Base-by-base conservation (phyloP, 2,329 filamentous ascomycete species). In the Basipetospora sp. region DNA sequence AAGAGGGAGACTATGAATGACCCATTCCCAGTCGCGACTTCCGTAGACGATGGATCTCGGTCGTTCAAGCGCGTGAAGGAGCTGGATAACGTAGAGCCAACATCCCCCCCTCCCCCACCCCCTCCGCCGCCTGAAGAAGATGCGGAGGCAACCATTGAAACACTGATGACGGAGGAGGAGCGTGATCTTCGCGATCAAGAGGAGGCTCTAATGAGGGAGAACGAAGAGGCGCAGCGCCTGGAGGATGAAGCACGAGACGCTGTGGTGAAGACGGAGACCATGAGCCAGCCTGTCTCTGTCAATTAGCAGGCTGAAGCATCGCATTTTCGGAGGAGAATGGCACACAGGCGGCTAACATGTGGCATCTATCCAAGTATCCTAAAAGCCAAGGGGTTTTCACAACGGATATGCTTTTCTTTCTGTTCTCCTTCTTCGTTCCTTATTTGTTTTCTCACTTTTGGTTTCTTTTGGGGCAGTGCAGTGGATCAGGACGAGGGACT, bases 1-100 rank as follows among this genome's bases (percentile, higher is more conserved):
- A 85, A 84, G 54, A 68, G 77, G 34, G 61, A 64, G 8, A 63
- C 64, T 4, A 61, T 60, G n/a, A 50, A 51, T 22, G 54, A 48
- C 1, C n/a, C n/a, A n/a, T n/a, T n/a, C n/a, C 53, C 46, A 16
- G 25, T 31, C 15, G 32, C 31, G 32, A 33, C 38, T 19, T 20
- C 33, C 14, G 35, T 35, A 22, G 39, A 35, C 5, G 34, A 40
- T 5, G 16, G 20, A 15, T 25, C 33, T 22, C 38, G 17, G 8
- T 10, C 27, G 53, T 66, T 41, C 19, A 74, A 74, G 54, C 62
- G 66, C 10, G 42, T 67, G 36, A 67, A 65, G 44, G 66, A 70
- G 38, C 60, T 64, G 10, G 63, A 65, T 16, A 42, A 42, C 25
- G 50, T 48, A 33, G 8, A 56, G 60, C 34, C 55, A 52, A 32